phyloP scores from a whole-genome alignment of 768 basidiomycete genomes.

The Collybia sordida region DNA sequence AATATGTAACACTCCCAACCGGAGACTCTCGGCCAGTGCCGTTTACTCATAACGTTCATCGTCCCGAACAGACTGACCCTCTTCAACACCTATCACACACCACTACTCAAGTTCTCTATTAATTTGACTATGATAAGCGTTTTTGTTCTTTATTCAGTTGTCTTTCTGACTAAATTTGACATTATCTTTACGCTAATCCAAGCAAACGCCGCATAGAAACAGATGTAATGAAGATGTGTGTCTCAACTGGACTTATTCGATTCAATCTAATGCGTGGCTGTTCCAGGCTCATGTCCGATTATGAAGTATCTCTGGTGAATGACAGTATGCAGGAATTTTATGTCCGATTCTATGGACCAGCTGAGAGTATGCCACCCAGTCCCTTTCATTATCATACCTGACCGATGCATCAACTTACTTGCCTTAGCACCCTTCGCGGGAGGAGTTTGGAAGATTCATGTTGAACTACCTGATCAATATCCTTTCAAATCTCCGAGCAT shows the following conservation, averaged over 20 bases:
- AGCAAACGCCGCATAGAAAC: constrained; percentile 95
- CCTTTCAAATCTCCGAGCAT: constrained; percentile 99
- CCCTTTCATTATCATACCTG: not conserved
- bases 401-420: constrained; percentile 3
- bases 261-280: constrained; percentile 10
- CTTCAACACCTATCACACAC: constrained; percentile 8
- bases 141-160: not conserved
- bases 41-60: constrained; percentile 4
- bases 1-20: too few relatives aligned
- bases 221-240: constrained; percentile 98
- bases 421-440: constrained; percentile 91
- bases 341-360: constrained; percentile 91
- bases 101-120: not conserved
- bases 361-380: constrained; percentile 71
- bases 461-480: constrained; percentile 97
- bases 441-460: constrained; percentile 99
- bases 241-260: constrained; percentile 7
- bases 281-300: constrained; percentile 93
- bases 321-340: constrained; percentile 99
- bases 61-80: constrained; percentile 1
- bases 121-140: constrained; percentile 60
- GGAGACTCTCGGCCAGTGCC: constrained; percentile 8
- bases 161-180: constrained; percentile 13
- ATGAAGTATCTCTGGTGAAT: constrained; percentile 95
- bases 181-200: constrained; percentile 63